These are phyloP conservation scores for Aspergillus hortae DNA, from an alignment of 2,329 filamentous ascomycete species.

Conservation along the genomic window DNA sequence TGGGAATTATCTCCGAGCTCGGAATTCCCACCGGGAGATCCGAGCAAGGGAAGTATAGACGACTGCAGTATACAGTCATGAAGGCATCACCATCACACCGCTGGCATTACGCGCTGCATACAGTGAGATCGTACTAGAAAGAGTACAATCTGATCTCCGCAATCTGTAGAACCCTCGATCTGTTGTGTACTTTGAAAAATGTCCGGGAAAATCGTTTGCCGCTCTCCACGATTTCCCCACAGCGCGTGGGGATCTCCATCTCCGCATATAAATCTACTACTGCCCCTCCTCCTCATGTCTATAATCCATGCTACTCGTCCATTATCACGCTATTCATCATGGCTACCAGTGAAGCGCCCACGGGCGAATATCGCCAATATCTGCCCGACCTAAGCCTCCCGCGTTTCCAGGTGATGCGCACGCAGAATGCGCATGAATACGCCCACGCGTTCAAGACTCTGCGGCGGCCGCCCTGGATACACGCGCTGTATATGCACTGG, in stretches of 20 bases:
- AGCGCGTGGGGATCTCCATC: no score
- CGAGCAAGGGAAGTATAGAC: background rate
- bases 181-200: no score
- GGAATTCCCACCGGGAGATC: background rate
- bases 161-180: no score
- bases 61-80: background rate
- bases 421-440: slow-evolving; percentile 62
- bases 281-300: background rate
- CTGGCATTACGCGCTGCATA: background rate
- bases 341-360: slow-evolving; percentile 14
- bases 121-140: background rate
- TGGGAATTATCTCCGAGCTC: no score
- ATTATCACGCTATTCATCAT: slow-evolving; percentile 1
- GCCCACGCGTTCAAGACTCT: slow-evolving; percentile 57
- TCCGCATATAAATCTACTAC: background rate
- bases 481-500: slow-evolving; percentile 60
- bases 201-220: background rate
- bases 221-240: background rate
- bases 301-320: no score
- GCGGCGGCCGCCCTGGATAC: slow-evolving; percentile 64
- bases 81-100: background rate
- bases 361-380: slow-evolving; percentile 53
- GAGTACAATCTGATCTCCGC: no score
- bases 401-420: slow-evolving; percentile 61
- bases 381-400: slow-evolving; percentile 60